Base-by-base conservation (phyloP, 164 flowering plant genomes). In the Sextonia rubra region DNA sequence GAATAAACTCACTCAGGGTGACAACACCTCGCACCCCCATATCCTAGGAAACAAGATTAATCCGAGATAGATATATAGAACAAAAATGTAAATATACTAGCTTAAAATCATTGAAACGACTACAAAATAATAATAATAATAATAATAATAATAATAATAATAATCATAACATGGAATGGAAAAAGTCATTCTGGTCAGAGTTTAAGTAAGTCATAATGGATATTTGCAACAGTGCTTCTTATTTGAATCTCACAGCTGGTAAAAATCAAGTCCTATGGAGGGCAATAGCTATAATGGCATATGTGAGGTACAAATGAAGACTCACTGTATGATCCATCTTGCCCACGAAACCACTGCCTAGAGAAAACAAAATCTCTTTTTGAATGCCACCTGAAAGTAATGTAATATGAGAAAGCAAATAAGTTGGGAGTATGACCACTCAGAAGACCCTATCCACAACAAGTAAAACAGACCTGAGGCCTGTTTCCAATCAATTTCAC, bases 261-360 rank as follows among this genome's bases (percentile, higher is more conserved):
- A 52, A 52, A 52, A 52, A 52, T 17, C n/a, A 52, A 52, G 6
- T 52, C 6, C n/a, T 20, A 52, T 37, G 11, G 29, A 30, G 27
- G 44, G 47, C n/a, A 64, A 64, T 17, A 64, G 14, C 32, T 11
- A 64, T 64, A 29, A 64, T 25, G 67, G 22, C 8, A 5, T 27
- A 25, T 26, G n/a, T 62, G 47, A 64, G 27, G 27, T 24, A 64
- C 27, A 32, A 29, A 25, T 8, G 22, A 72, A 61, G 70, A 44
- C 91, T 85, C 83, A 95, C 99, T 91, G 49, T 93, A 95, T 77
- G 91, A 79, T 81, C 99, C 98, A 84, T 93, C 98, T 86, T 90
- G 94, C 56, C 90, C 93, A 26, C 86, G 86, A 86, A 93, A 93
- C 99, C 99, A 93, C 78, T 91, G 97, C 83, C 99, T 86, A 26